These are phyloP conservation scores for Helianthus tuberosus DNA, from an alignment of 129 eudicot species.

Conservation along the genomic window DNA sequence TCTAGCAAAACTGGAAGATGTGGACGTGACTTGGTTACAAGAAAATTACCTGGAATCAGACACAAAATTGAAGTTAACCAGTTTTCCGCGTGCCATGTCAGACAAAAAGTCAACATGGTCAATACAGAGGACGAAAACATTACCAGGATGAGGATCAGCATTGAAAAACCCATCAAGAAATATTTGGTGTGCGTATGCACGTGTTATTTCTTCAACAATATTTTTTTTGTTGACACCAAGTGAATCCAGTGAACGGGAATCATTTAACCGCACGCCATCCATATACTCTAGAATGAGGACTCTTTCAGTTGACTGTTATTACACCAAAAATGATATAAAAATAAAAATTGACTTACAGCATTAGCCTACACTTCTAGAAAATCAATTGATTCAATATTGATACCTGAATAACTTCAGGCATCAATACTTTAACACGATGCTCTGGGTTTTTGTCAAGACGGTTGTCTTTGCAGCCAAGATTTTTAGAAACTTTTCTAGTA, in stretches of 20 bases:
- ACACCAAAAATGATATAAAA: slow-evolving; percentile 24
- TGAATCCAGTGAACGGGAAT: slow-evolving; percentile 58
- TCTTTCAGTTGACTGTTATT: slow-evolving; percentile 79
- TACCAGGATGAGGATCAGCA: slow-evolving; percentile 99
- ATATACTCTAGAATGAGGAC: slow-evolving; percentile 85
- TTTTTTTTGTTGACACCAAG: slow-evolving; percentile 74
- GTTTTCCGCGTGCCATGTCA: neutral
- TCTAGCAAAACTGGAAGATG: slow-evolving; percentile 88
- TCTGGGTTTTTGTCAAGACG: slow-evolving; percentile 36
- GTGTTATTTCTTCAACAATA: slow-evolving; percentile 92
- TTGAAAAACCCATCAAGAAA: slow-evolving; percentile 90
- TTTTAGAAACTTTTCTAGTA: slow-evolving; percentile 71
- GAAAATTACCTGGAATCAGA: slow-evolving; percentile 71
- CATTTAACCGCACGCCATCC: slow-evolving; percentile 90
- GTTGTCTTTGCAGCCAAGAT: slow-evolving; percentile 65
- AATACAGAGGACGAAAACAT: slow-evolving; percentile 5
- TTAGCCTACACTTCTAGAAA: slow-evolving; percentile 1
- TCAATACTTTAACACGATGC: slow-evolving; percentile 68
- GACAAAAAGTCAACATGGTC: neutral
- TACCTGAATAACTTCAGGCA: slow-evolving; percentile 93
- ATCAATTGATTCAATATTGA: neutral
- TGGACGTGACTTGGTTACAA: slow-evolving; percentile 83
- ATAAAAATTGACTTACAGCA: neutral
- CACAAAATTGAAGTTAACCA: slow-evolving; percentile 7
- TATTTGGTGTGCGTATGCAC: slow-evolving; percentile 97